Conservation (phyloP, 1,284 basidiomycete species). For the Boletus mariae region DNA sequence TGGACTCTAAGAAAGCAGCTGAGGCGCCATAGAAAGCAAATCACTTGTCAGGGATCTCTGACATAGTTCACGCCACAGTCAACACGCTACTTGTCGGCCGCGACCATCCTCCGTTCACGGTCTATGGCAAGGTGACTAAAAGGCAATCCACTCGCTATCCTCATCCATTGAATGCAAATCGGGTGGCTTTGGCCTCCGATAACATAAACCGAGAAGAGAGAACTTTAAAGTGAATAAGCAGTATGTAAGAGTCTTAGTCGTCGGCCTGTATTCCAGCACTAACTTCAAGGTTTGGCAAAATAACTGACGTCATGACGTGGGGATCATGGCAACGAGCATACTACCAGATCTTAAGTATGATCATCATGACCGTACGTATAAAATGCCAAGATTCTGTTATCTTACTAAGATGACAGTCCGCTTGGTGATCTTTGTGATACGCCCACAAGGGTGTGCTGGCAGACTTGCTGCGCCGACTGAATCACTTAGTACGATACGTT, state of each 20-base stretch:
- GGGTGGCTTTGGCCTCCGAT: neutral
- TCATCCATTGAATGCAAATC: neutral
- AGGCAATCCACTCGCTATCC: neutral
- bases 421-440: too few relatives aligned
- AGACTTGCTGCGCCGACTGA: neutral
- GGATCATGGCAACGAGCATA: neutral
- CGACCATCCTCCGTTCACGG: neutral
- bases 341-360: neutral
- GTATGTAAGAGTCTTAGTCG: neutral
- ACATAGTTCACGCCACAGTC: neutral
- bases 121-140: neutral
- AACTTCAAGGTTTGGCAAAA: neutral
- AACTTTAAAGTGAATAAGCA: neutral
- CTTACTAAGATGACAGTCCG: neutral
- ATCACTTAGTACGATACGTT: neutral
- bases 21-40: neutral
- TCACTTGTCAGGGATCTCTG: neutral
- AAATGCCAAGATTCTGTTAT: neutral
- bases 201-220: neutral
- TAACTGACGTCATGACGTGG: neutral
- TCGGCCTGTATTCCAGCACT: neutral
- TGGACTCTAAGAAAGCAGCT: too few relatives aligned
- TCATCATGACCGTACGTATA: neutral
- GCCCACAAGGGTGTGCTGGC: neutral
- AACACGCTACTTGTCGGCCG: neutral